Percentiles rank a stretch among this genome's conserved stretches.
Evolutionary conservation across 108 stramenopile genomes (phyloP).

Genomic region (Nannochloropsis gaditana): DNA sequence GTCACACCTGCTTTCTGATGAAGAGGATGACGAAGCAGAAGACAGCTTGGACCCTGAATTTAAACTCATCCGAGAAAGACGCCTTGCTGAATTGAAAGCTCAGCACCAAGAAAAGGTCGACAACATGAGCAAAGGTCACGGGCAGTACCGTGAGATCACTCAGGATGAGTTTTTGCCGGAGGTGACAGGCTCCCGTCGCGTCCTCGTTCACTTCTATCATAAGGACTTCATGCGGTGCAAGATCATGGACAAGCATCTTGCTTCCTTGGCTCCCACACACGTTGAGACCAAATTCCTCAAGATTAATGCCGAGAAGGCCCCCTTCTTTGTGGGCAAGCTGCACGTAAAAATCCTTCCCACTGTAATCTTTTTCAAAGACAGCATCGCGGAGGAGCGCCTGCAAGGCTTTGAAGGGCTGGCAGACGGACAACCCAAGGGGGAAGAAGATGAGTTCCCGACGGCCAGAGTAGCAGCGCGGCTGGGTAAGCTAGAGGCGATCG

Average conservation of each 20-base stretch:
- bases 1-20: conserved; percentile 21
- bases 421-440: conserved; percentile 34
- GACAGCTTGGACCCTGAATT: conserved; percentile 44
- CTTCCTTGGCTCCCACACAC: conserved; percentile 64
- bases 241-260: conserved; percentile 90
- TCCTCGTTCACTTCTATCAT: conserved; percentile 88
- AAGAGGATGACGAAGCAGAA: conserved; percentile 50
- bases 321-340: conserved; percentile 90
- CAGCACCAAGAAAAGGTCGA: conserved; percentile 57
- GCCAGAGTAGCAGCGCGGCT: conserved; percentile 35
- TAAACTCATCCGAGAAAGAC: conserved; percentile 65
- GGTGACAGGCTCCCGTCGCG: conserved; percentile 47
- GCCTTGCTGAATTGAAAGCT: conserved; percentile 68
- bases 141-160: conserved; percentile 78
- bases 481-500: conserved; percentile 18
- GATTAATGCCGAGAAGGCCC: conserved; percentile 88
- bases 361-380: conserved; percentile 68
- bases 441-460: conserved; percentile 54
- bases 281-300: conserved; percentile 79
- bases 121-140: conserved; percentile 85
- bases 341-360: conserved; percentile 66
- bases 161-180: conserved; percentile 94
- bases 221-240: conserved; percentile 80
- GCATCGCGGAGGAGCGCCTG: conserved; percentile 44
- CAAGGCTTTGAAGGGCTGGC: conserved; percentile 50